Evolutionary conservation across 345 rosid genomes (phyloP).

Genomic region (Cardiospermum halicacabum): DNA sequence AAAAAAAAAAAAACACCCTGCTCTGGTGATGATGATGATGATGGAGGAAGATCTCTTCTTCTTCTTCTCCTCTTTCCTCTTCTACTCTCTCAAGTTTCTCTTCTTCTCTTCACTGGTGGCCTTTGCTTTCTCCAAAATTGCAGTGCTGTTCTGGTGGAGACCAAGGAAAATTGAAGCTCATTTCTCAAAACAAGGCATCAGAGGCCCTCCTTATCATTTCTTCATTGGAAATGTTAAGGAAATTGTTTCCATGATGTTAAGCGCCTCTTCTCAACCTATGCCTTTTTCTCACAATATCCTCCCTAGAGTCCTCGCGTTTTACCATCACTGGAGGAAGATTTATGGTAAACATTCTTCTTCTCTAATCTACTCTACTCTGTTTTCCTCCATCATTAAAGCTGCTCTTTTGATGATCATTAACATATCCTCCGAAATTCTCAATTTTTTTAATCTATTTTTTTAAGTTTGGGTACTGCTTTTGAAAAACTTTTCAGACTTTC

Average conservation of each 20-base stretch:
- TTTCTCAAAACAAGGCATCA: constrained; percentile 91
- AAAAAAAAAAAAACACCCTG: background rate
- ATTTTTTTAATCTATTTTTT: constrained; percentile 24
- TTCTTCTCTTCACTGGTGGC: constrained; percentile 28
- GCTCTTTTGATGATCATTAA: constrained; percentile 9
- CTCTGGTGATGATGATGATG: too few species aligned
- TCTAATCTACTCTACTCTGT: background rate
- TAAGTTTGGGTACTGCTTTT: constrained; percentile 29
- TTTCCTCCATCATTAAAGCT: constrained; percentile 7
- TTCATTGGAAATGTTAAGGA: constrained; percentile 95
- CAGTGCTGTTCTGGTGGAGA: constrained; percentile 77
- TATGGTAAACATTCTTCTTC: constrained; percentile 45
- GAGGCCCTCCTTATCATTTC: constrained; percentile 96
- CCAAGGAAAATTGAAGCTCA: constrained; percentile 88
- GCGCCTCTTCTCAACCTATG: constrained; percentile 92
- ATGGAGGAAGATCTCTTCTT: constrained; percentile 15
- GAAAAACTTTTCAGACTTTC: constrained; percentile 36
- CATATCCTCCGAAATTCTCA: constrained; percentile 23
- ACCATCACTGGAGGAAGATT: constrained; percentile 95
- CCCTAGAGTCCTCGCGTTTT: constrained; percentile 89
- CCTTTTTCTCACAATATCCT: constrained; percentile 98
- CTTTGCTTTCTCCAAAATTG: constrained; percentile 40
- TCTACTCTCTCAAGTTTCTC: constrained; percentile 45
- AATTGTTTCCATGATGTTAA: constrained; percentile 77
- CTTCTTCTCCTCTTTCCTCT: constrained; percentile 43